Base-by-base conservation (phyloP, 2,329 filamentous ascomycete genomes). In the Fusarium cicatricum region DNA sequence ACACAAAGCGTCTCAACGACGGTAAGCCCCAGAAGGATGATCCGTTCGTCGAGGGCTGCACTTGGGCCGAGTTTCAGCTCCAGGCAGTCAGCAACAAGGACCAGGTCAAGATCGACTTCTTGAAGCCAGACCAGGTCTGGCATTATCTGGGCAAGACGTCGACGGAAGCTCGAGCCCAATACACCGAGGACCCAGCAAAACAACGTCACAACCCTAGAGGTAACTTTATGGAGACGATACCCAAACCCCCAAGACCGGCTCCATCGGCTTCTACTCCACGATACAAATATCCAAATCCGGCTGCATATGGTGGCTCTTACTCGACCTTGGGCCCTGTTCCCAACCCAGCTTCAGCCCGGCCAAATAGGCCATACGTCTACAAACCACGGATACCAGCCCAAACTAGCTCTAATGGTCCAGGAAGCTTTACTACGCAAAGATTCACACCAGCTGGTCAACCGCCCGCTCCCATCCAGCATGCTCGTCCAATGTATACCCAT, bases 91-190 rank as follows among this genome's bases (percentile, higher is more conserved):
- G 70, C 58, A 90, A 89, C 66, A 79, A 79, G 59, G 80, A 78
- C 48, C 86, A 90, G 72, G 82, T 81, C 70, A 90, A 88, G 74
- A 79, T 96, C 53, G 86, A 96, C 69, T 74, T 97, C 9, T 76
- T 76, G 57, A 90, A 90, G 71, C 81, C 87, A 14, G 85, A 94
- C 58, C 88, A 91, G 71, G 74, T 97, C 15, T 98, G 93, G 91
- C 85, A 92, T 76, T 98, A 97, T 72, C 82, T 99, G 56, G 91
- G 91, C 28, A 86, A 86, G 72, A 85, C 84, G 16, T 98, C 94
- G 17, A 97, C 94, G 7, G 94, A 98, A 70, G 90, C 92, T 48
- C 92, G 89, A 73, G 89, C 92, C 21, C 92, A 96, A 72, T 99
- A 95, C 75, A 96, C 93, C 5, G 90, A 95, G 68, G 87, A 96